phyloP scores from a whole-genome alignment of 1,284 basidiomycete species.

The Fomitopsis palustris region DNA sequence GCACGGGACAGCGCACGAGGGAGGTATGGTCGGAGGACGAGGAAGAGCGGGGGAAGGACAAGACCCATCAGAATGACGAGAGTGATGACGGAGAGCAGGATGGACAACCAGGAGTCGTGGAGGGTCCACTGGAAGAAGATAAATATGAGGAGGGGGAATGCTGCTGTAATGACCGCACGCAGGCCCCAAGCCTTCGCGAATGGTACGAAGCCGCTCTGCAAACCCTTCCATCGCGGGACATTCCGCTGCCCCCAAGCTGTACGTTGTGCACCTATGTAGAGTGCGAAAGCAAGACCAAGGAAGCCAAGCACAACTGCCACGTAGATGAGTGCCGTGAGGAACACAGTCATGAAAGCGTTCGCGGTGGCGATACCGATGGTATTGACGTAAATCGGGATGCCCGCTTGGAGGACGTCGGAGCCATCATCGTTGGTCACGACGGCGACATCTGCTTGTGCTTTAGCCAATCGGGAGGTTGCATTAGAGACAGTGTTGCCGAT shows the following conservation, averaged over 20 bases:
- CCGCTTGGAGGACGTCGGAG: conserved; percentile 67
- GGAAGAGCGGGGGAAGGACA: conserved; percentile 43
- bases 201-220: conserved; percentile 32
- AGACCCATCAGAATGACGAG: conserved; percentile 52
- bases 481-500: conserved; percentile 7
- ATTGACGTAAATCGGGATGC: conserved; percentile 80
- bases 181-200: conserved; percentile 58
- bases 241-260: conserved; percentile 22
- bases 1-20: conserved; percentile 34
- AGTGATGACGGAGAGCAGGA: conserved; percentile 62
- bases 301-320: conserved; percentile 51
- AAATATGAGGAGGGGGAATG: conserved; percentile 74
- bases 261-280: conserved; percentile 35
- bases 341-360: conserved; percentile 83
- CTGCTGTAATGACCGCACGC: conserved; percentile 55
- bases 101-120: conserved; percentile 79
- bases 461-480: conserved; percentile 2
- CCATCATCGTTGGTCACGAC: conserved; percentile 60
- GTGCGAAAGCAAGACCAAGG: conserved; percentile 50
- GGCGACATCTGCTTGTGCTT: conserved; percentile 44
- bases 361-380: conserved; percentile 70
- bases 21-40: conserved; percentile 36
- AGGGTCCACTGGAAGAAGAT: conserved; percentile 88
- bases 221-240: conserved; percentile 12
- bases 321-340: conserved; percentile 66